Evolutionary conservation across 176 grass and related monocot genomes (phyloP).

Genomic region (Pontederia paniculata): DNA sequence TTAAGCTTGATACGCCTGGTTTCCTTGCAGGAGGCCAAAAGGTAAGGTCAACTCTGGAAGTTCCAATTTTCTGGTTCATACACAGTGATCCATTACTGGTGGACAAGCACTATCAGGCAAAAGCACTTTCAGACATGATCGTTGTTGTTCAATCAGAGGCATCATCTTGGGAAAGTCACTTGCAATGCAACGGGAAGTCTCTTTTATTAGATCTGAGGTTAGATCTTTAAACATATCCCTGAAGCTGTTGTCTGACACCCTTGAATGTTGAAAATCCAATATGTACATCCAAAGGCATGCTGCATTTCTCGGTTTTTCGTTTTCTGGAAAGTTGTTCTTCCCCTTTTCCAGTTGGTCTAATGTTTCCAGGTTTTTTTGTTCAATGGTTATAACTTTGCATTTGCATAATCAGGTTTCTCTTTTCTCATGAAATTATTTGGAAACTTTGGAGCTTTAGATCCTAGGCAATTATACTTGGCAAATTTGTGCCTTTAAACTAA

Average conservation of each 20-base stretch:
- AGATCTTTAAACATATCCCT: conserved; percentile 4
- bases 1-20: not conserved
- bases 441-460: too few relatives aligned
- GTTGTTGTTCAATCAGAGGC: conserved; percentile 84
- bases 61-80: conserved; percentile 98
- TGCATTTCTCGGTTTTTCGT: too few relatives aligned
- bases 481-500: too few relatives aligned
- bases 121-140: conserved; percentile 82
- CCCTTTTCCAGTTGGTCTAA: not conserved
- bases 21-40: conserved; percentile 54
- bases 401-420: too few relatives aligned
- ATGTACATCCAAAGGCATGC: too few relatives aligned
- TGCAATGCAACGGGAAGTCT: conserved; percentile 86
- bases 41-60: conserved; percentile 69
- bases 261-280: not conserved
- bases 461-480: too few relatives aligned
- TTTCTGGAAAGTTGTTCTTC: too few relatives aligned
- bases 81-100: conserved; percentile 66
- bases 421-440: too few relatives aligned
- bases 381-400: too few relatives aligned
- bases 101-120: conserved; percentile 95
- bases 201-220: conserved; percentile 87
- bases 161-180: conserved; percentile 86
- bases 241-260: not conserved
- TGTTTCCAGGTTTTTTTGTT: too few relatives aligned